Conservation (phyloP, 177 flowering plant species). For the Vitis hybrid region DNA sequence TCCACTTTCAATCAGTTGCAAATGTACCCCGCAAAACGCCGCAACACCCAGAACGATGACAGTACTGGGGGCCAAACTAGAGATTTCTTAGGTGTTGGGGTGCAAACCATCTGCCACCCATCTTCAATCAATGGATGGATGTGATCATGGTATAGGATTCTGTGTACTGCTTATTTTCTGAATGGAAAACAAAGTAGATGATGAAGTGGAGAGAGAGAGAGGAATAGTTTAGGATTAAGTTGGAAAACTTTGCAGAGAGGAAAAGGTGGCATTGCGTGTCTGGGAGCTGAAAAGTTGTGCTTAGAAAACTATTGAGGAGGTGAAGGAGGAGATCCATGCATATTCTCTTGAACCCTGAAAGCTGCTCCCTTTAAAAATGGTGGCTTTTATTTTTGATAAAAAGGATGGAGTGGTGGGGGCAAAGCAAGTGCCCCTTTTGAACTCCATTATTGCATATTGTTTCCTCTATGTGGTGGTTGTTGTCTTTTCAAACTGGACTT, state of each 20-base stretch:
- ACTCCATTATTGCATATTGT: conserved; percentile 59
- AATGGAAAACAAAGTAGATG: too few relatives aligned
- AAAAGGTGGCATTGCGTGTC: conserved; percentile 22
- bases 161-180: too few relatives aligned
- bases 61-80: conserved; percentile 66
- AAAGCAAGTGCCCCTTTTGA: conserved; percentile 39
- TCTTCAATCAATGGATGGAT: conserved; percentile 79
- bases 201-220: too few relatives aligned
- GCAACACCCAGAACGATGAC: conserved; percentile 29
- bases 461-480: conserved; percentile 31
- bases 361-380: conserved; percentile 41
- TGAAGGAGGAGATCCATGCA: conserved; percentile 54
- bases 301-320: conserved; percentile 20
- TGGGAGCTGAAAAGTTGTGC: conserved; percentile 35
- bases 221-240: conserved; percentile 10
- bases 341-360: conserved; percentile 63
- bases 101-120: conserved; percentile 52
- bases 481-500: conserved; percentile 27
- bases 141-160: conserved; percentile 23
- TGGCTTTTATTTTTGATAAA: conserved; percentile 30
- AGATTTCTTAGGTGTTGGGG: conserved; percentile 90
- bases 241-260: conserved; percentile 32
- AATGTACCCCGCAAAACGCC: conserved; percentile 48
- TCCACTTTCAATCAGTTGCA: conserved; percentile 28
- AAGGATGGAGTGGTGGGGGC: conserved; percentile 41